Evolutionary conservation across 768 basidiomycete genomes (phyloP), one percentile per base, ranked within the genome.

Genomic region (Lepiota subincarnata): DNA sequence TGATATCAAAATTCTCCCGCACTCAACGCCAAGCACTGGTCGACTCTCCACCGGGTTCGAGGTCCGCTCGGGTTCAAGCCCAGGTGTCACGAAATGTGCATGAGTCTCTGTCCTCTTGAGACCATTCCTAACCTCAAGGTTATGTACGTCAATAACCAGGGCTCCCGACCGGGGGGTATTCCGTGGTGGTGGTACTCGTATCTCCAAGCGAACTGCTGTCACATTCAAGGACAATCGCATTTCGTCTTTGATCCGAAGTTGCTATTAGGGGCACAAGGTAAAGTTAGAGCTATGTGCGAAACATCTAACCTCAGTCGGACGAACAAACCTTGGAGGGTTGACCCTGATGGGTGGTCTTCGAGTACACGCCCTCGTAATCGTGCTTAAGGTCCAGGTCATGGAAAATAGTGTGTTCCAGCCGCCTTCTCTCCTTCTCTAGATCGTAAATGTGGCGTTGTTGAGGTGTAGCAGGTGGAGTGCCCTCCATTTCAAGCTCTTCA

Each of bases 161-260:
- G 81, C 79, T 4, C 92, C 91, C 40, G 91, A 91, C 20, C 88
- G 80, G 14, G 73, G 74, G 6, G 63, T 36, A 1, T 64, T 64
- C 16, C 71, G 64, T 4, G 84, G 83, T 26, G 89, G 74, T 4
- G 85, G 83, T 62, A 81, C 84, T 43, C 88, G 81, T 45, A 87
- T 62, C 63, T 92, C 80, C 18, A 87, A 41, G 16, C 92, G 82
- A 41, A 93, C 62, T 68, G 86, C 71, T 12, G 80, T 68, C 28
- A 84, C 73, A 16, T 64, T 66, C 37, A 87, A 59, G 1, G 62
- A 48, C 19, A 60, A 24, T 24, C 37, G 50, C 19, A 48, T n/a
- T 16, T 46, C 38, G 16, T 42, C 38, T 26, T 40, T 34, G 16
- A 36, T 39, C 24, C 31, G 24, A 22, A 11, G 3, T 16, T 38